Percentiles rank a stretch among this genome's conserved stretches.
phyloP scores from a whole-genome alignment of 2,329 filamentous ascomycete species.

The Dactylellina leptospora region DNA sequence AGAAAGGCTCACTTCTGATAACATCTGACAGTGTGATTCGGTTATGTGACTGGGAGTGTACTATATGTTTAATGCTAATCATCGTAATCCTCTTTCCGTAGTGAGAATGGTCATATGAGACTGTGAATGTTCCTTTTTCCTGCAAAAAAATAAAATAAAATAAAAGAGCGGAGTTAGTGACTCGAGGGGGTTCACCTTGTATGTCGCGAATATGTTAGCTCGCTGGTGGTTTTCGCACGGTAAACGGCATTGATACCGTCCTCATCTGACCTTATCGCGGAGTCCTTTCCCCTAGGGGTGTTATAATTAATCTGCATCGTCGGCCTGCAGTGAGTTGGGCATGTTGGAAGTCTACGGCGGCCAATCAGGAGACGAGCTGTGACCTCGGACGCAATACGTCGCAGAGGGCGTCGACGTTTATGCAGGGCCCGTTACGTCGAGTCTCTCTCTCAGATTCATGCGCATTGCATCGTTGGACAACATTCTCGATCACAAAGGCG shows the following conservation, averaged over 20 bases:
- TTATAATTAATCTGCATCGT: not conserved
- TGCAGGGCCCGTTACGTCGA: not conserved
- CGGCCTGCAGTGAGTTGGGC: slow-evolving; percentile 16
- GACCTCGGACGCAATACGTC: not conserved
- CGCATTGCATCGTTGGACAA: not conserved
- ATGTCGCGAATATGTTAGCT: too few relatives aligned
- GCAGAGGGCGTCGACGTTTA: not conserved
- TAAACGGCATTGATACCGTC: too few relatives aligned
- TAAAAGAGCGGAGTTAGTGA: too few relatives aligned
- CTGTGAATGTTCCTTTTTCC: not conserved
- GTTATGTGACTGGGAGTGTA: not conserved
- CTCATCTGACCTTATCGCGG: not conserved
- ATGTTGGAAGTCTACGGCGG: slow-evolving; percentile 19
- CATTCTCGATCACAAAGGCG: not conserved
- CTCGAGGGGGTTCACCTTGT: too few relatives aligned
- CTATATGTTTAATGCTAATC: not conserved
- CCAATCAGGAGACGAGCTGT: not conserved
- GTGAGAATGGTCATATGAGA: not conserved
- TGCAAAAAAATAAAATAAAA: not conserved
- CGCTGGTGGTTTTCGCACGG: too few relatives aligned
- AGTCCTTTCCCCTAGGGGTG: not conserved
- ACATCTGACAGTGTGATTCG: not conserved
- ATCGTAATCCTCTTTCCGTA: not conserved
- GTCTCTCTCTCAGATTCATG: not conserved
- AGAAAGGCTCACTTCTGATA: not conserved